Conservation (phyloP, 495 filamentous ascomycete genomes). For the Neurospora sublineolata region DNA sequence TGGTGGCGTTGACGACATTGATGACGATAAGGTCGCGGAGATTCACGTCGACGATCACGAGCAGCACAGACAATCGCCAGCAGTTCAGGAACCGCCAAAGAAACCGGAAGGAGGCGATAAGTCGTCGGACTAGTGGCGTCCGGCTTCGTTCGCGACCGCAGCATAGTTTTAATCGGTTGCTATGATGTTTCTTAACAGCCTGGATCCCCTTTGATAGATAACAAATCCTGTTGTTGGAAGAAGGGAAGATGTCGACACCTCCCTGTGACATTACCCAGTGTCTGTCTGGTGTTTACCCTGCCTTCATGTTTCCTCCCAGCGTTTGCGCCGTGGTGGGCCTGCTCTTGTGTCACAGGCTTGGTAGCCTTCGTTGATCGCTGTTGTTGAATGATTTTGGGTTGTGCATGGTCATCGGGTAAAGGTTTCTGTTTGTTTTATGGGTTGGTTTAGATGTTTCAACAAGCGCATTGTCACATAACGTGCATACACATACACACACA, state of each 20-base stretch:
- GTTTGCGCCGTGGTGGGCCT: background rate
- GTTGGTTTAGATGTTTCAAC: background rate
- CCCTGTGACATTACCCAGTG: background rate
- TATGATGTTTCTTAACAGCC: background rate
- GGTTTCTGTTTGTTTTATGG: background rate
- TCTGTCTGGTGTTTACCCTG: background rate
- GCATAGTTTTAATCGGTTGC: background rate
- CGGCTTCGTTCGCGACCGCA: background rate
- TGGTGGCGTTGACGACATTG: constrained; percentile 18
- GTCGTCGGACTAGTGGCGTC: background rate
- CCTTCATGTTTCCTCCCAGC: background rate
- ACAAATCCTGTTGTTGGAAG: background rate
- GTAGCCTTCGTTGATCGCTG: background rate
- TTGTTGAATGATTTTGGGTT: background rate
- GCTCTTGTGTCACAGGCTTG: background rate
- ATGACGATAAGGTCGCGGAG: constrained; percentile 32
- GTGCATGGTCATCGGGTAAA: background rate
- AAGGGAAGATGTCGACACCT: background rate
- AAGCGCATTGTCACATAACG: background rate
- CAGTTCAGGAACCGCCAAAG: background rate
- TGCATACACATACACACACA: background rate
- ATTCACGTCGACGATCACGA: constrained; percentile 32
- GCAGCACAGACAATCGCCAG: constrained; percentile 2
- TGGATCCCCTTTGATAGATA: background rate
- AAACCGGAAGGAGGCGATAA: background rate